Conservation (phyloP, 805 yeast species). For the Clavispora asparagi region DNA sequence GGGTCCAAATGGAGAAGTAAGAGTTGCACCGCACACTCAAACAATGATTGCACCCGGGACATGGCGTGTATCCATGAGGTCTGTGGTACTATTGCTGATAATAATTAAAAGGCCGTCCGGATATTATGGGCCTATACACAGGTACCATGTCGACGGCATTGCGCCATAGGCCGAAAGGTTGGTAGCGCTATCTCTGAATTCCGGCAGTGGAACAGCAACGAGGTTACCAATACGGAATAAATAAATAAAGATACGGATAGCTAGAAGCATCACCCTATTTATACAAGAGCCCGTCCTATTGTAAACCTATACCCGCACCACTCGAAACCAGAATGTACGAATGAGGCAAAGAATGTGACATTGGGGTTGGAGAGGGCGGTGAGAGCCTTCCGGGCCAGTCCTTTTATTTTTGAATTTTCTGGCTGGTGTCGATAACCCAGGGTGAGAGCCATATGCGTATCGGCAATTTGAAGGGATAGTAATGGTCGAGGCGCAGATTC, state of each 20-base stretch:
- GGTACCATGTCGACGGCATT: not conserved
- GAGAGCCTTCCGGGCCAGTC: not conserved
- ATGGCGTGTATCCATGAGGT: not conserved
- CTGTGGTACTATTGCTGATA: not conserved
- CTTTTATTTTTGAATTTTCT: not conserved
- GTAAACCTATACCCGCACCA: not conserved
- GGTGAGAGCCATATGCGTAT: not conserved
- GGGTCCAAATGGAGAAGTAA: not conserved
- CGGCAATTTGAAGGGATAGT: not conserved
- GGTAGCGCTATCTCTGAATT: not conserved
- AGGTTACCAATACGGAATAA: not conserved
- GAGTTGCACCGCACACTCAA: not conserved
- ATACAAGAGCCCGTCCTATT: no score
- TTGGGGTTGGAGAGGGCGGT: not conserved
- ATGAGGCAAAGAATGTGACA: not conserved
- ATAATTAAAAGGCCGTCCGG: not conserved
- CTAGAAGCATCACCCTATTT: not conserved
- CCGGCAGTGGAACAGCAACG: not conserved
- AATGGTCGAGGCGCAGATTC: not conserved
- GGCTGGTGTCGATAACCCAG: not conserved
- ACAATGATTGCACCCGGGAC: not conserved
- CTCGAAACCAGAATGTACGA: not conserved
- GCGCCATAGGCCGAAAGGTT: not conserved
- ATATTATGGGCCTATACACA: not conserved
- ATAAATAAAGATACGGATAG: not conserved